A percentile compares a stretch with the other conserved stretches of the same genome.
phyloP scores from a whole-genome alignment of 306 rosid genomes.

The Alnus rubra region DNA sequence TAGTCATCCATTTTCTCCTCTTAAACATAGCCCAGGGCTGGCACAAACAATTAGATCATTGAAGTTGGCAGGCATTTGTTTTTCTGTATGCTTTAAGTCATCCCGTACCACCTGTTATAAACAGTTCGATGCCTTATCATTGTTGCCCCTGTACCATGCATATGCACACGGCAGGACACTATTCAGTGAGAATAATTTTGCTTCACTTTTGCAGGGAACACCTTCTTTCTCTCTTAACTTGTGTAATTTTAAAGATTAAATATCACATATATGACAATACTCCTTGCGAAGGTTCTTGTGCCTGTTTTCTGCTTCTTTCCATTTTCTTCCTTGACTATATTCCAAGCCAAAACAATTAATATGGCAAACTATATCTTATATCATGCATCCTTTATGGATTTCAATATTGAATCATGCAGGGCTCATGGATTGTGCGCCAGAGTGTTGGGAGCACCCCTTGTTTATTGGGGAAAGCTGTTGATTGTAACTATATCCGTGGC shows the following conservation, averaged over 20 bases:
- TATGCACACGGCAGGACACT: background rate
- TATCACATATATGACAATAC: background rate
- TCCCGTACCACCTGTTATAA: background rate
- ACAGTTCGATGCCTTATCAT: background rate
- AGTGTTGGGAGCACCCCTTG: constrained; percentile 99
- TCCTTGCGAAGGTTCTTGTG: background rate
- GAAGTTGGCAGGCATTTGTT: background rate
- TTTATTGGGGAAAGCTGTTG: constrained; percentile 97
- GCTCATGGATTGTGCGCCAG: constrained; percentile 99
- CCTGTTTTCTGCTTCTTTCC: background rate
- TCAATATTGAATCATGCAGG: constrained; percentile 59
- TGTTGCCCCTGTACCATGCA: background rate
- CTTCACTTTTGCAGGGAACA: background rate
- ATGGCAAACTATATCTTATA: background rate
- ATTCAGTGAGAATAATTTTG: background rate
- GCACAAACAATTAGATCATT: background rate
- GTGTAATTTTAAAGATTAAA: background rate
- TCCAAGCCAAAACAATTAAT: background rate
- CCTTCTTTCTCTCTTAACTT: background rate
- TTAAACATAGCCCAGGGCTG: background rate
- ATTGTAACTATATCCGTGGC: constrained; percentile 92
- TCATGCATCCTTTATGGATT: constrained; percentile 19
- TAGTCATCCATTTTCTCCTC: background rate
- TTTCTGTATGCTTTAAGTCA: background rate
- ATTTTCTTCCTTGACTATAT: background rate